Percentiles rank a stretch among this genome's conserved stretches.
phyloP scores from a whole-genome alignment of 176 grass and related monocot genomes.

The Panicum miliaceum region DNA sequence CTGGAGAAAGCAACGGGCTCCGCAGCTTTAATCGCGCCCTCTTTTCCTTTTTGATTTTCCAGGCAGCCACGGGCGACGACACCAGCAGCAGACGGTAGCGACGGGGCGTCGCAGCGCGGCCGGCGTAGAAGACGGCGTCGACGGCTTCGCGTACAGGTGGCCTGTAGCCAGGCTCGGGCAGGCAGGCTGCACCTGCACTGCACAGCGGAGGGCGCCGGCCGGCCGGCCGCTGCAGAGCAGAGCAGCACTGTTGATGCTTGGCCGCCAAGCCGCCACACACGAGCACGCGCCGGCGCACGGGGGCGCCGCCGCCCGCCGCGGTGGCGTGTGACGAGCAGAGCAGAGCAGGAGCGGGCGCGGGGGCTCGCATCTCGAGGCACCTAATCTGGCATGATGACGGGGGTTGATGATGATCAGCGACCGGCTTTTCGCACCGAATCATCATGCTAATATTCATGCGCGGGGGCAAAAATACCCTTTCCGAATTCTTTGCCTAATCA shows the following conservation, averaged over 20 bases:
- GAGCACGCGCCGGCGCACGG: neutral
- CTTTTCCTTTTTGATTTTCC: conserved; percentile 1
- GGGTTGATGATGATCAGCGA: conserved; percentile 52
- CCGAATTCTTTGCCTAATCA: conserved; percentile 47
- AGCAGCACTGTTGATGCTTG: no score
- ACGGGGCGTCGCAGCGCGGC: neutral
- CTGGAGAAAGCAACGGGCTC: conserved; percentile 39
- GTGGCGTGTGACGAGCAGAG: neutral
- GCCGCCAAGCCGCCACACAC: neutral
- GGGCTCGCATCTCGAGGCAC: conserved; percentile 41
- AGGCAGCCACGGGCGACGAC: neutral
- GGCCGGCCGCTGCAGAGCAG: no score
- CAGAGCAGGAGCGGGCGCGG: neutral
- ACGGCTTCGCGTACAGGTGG: neutral
- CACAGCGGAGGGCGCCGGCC: no score
- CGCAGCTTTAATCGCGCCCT: conserved; percentile 50
- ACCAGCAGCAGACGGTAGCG: neutral
- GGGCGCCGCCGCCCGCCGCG: neutral
- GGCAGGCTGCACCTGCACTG: no score
- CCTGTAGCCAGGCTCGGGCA: no score
- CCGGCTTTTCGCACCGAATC: conserved; percentile 33
- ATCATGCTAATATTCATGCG: conserved; percentile 3
- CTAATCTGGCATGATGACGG: conserved; percentile 35
- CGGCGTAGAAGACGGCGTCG: neutral
- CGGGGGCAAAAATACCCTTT: conserved; percentile 20